A percentile compares a stretch with the other conserved stretches of the same genome.
Conservation (phyloP, 139 green algal genomes). For the Parachlorella kessleri region DNA sequence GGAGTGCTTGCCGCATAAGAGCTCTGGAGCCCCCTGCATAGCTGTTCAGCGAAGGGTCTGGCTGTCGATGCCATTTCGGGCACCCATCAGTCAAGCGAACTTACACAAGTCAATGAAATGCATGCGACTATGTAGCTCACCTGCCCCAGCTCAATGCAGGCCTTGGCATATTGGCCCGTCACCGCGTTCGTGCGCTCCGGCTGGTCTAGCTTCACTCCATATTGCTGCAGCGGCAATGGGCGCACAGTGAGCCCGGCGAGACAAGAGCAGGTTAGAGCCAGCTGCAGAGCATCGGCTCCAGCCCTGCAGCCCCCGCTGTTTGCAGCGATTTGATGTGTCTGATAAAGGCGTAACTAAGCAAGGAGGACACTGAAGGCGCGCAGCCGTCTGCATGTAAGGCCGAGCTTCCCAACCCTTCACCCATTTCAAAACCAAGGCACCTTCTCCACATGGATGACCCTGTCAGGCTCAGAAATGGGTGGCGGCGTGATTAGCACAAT, state of each 20-base stretch:
- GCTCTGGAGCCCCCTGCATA: too few species aligned
- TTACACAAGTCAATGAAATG: too few species aligned
- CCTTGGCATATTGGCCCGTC: constrained; percentile 61
- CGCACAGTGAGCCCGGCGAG: too few species aligned
- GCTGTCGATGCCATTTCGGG: too few species aligned
- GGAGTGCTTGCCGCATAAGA: too few species aligned
- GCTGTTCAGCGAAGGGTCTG: too few species aligned
- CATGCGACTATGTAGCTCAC: too few species aligned
- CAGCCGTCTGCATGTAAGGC: background rate
- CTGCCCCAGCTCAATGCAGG: constrained; percentile 39
- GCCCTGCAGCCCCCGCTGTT: background rate
- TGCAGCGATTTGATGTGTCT: background rate
- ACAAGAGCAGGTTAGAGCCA: too few species aligned
- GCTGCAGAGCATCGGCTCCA: background rate
- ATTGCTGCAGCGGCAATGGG: too few species aligned
- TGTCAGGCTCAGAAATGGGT: constrained; percentile 64
- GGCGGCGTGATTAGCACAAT: constrained; percentile 80
- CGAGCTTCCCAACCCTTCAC: background rate
- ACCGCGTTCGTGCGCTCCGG: constrained; percentile 58
- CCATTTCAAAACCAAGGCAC: background rate
- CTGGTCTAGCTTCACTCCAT: constrained; percentile 16
- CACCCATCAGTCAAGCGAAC: too few species aligned
- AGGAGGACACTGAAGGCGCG: background rate
- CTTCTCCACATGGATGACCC: constrained; percentile 50
- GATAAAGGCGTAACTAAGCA: background rate